These are phyloP conservation scores for Saccharomyces hybrid DNA, from an alignment of 1,139 yeast genomes.

Conservation along the genomic window DNA sequence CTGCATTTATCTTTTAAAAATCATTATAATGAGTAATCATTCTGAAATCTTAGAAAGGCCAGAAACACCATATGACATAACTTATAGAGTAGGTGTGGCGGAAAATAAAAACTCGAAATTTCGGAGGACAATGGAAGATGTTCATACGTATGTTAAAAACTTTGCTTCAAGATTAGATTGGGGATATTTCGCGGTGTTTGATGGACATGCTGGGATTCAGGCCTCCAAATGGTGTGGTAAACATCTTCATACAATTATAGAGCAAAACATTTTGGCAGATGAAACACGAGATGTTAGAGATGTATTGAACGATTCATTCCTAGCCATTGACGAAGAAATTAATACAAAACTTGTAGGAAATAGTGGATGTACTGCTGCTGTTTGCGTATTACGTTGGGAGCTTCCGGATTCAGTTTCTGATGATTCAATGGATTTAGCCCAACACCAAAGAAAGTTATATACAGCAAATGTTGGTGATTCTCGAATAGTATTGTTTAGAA, in stretches of 20 bases:
- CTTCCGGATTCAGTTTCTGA: slow-evolving; percentile 34
- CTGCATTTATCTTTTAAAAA: not conserved
- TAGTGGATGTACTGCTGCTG: slow-evolving; percentile 94
- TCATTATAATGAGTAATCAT: not conserved
- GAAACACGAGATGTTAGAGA: slow-evolving; percentile 47
- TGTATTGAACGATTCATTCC: slow-evolving; percentile 52
- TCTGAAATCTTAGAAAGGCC: not conserved
- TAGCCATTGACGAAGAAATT: slow-evolving; percentile 66
- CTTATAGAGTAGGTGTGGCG: slow-evolving; percentile 78
- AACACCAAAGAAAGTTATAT: slow-evolving; percentile 66
- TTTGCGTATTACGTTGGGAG: slow-evolving; percentile 88
- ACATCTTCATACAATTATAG: slow-evolving; percentile 51
- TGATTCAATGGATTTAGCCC: slow-evolving; percentile 21
- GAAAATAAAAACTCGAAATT: slow-evolving; percentile 78
- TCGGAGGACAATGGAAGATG: slow-evolving; percentile 92
- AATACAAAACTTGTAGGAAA: slow-evolving; percentile 50
- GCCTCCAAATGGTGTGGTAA: slow-evolving; percentile 96
- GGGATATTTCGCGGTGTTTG: slow-evolving; percentile 94
- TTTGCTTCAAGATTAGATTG: slow-evolving; percentile 84
- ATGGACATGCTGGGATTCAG: slow-evolving; percentile 95
- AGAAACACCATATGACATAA: slow-evolving; percentile 37
- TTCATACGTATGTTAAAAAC: slow-evolving; percentile 87
- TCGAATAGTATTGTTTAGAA: slow-evolving; percentile 68
- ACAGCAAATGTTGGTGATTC: slow-evolving; percentile 97
- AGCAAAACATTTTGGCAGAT: slow-evolving; percentile 30